Evolutionary conservation across 352 stramenopile species (phyloP), one percentile per base, ranked within the genome.

Genomic region (Phytophthora litchii): DNA sequence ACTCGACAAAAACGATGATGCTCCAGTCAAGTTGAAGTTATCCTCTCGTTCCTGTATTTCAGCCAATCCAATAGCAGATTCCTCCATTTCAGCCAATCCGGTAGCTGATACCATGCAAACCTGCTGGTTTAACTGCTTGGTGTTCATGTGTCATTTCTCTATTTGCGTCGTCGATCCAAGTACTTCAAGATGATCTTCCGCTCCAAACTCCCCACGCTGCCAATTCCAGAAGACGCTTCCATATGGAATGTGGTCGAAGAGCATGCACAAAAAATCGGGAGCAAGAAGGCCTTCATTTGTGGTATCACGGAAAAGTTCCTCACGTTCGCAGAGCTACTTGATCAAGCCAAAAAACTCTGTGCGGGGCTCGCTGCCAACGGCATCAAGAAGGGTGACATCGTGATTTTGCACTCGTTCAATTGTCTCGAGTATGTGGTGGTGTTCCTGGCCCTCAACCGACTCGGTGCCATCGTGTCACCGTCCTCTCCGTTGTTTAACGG

Each of bases 351-450:
- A 25, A 54, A 64, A 31, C 54, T 88, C 20, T 72, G 65, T 23
- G 68, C 71, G 0, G 71, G 60, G 6, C 58, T 88, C 1, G 48
- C 64, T 37, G 74, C 63, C n/a, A 57, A 78, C 35, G 78, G 78
- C 9, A 45, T 88, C 44, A 66, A 68, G 29, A 73, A 72, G 25
- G 76, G 76, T n/a, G 76, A 86, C 65, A 74, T 84, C 54, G 67
- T 87, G n/a, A 36, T 86, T 17, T 44, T 84, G 29, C 72, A 86
- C 59, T 78, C 70, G 45, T 62, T 78, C 59, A 89, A 89, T 61
- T 83, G 68, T 36, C 60, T 86, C 43, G 76, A 89, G 58, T 89
- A 77, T 44, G 74, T 79, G 3, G 48, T 86, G n/a, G 57, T 86
- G 4, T 79, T 82, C 44, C 45, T 79, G 16, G 78, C 78, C 11